Base-by-base conservation (phyloP, 1,284 basidiomycete genomes). In the Apiotrichum laibachii region DNA sequence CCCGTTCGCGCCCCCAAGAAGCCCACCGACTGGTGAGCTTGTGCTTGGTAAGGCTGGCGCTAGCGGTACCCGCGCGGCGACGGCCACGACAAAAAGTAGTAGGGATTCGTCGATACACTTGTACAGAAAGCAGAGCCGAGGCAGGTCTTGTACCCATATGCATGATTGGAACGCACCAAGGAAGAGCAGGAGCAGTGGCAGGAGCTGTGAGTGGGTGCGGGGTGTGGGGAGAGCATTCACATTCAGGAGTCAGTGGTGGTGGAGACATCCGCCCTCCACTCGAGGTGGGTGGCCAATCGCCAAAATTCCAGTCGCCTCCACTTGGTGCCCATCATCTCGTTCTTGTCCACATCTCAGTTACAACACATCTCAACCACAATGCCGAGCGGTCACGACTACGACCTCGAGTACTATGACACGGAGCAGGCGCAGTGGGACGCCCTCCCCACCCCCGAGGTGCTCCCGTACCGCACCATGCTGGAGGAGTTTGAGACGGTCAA, bases 21-120 rank as follows among this genome's bases (percentile, higher is more conserved):
- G 79, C 21, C 9, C 26, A 88, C 85, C 76, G 90, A 92, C 60
- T 93, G 90, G 90, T 92, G 80, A 82, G 72, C 55, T 53, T 53
- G 46, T 47, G n/a, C 33, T 12, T 18, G 18, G 26, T 21, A 11
- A 6, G 22, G 50, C 40, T 33, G 26, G 7, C 34, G 43, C n/a
- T n/a, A n/a, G n/a, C n/a, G n/a, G n/a, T n/a, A n/a, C n/a, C 16
- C 39, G 39, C 2, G 8, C 19, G 8, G 34, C 13, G 35, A 11
- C 49, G 12, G 34, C 33, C 34, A 21, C 11, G 7, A 31, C 26
- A 6, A 39, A 16, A 18, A 42, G 26, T 19, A 26, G 18, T n/a
- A 19, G 51, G 39, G 39, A 52, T 34, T 35, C 21, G 42, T 34
- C 43, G 35, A 50, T 13, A 44, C 40, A 43, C 31, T 44, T 53